Evolutionary conservation across 2,329 filamentous ascomycete species (phyloP).

Genomic region (Penicillium sp.): DNA sequence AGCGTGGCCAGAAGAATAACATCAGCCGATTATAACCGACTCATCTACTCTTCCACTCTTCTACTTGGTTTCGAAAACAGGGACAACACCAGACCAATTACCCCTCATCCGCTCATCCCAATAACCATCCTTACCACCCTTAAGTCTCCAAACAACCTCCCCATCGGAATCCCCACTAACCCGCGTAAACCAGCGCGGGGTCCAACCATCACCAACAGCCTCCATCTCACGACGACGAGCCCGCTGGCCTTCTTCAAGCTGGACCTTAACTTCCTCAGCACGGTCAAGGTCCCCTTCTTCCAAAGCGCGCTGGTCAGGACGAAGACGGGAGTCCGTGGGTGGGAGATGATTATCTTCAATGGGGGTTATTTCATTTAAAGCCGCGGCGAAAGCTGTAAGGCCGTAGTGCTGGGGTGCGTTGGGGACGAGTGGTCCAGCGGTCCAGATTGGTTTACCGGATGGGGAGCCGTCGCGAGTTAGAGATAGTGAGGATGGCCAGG

Average conservation of each 20-base stretch:
- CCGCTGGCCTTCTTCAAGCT: conserved; percentile 84
- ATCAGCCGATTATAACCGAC: no score
- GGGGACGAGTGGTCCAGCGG: conserved; percentile 74
- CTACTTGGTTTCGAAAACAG: conserved; percentile 54
- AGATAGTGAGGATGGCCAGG: conserved; percentile 78
- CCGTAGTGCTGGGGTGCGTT: conserved; percentile 83
- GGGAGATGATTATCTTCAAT: conserved; percentile 77
- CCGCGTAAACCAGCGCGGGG: conserved; percentile 82
- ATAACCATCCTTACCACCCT: conserved; percentile 82
- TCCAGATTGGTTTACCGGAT: conserved; percentile 75
- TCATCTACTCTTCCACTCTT: no score
- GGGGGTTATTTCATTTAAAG: conserved; percentile 83
- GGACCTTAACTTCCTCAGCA: conserved; percentile 81
- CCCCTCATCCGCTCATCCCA: conserved; percentile 82
- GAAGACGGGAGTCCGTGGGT: conserved; percentile 78
- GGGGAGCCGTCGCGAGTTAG: conserved; percentile 67
- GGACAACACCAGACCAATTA: conserved; percentile 64
- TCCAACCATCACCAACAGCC: conserved; percentile 71
- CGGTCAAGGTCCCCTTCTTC: conserved; percentile 81
- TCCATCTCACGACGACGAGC: conserved; percentile 75
- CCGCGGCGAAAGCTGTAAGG: conserved; percentile 81
- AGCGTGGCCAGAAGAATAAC: no score
- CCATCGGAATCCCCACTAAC: conserved; percentile 53
- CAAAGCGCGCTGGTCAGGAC: conserved; percentile 84
- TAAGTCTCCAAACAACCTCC: conserved; percentile 69